Conservation (phyloP, 768 basidiomycete species). For the Tylopilus rubrobrunneus region DNA sequence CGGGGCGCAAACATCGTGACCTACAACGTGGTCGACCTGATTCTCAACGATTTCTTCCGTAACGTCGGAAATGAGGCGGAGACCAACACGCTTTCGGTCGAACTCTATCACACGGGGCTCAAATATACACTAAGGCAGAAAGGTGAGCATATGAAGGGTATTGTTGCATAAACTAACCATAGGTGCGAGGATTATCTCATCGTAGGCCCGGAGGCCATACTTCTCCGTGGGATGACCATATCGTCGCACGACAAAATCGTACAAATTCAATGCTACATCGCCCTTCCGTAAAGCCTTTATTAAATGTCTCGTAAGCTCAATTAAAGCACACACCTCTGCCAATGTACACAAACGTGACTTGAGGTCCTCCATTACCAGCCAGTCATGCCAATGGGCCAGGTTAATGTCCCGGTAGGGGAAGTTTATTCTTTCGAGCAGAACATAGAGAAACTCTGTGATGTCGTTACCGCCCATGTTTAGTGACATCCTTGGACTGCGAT, state of each 20-base stretch:
- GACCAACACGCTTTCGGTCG: constrained; percentile 60
- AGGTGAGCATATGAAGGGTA: background rate
- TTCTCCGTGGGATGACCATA: constrained; percentile 78
- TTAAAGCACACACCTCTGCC: constrained; percentile 61
- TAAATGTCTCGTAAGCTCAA: background rate
- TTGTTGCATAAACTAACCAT: constrained; percentile 56
- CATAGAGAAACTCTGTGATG: constrained; percentile 84
- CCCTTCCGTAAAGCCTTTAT: constrained; percentile 43
- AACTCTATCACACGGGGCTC: constrained; percentile 93
- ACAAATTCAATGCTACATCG: constrained; percentile 85
- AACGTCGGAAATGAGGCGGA: constrained; percentile 49
- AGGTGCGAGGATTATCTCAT: constrained; percentile 92
- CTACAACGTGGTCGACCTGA: constrained; percentile 49
- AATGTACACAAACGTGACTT: constrained; percentile 83
- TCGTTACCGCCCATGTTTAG: constrained; percentile 93
- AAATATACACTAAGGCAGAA: constrained; percentile 70
- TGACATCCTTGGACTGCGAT: constrained; percentile 49
- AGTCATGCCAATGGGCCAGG: constrained; percentile 75
- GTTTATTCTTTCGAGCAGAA: constrained; percentile 70
- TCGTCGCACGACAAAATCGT: constrained; percentile 83
- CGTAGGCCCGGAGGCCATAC: constrained; percentile 87
- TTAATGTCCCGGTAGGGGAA: constrained; percentile 89
- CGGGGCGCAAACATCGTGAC: constrained; percentile 12
- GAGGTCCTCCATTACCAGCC: constrained; percentile 88
- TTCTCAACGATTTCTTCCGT: constrained; percentile 73